phyloP scores from a whole-genome alignment of 2,329 filamentous ascomycete genomes.

The Aspergillus cejpii region DNA sequence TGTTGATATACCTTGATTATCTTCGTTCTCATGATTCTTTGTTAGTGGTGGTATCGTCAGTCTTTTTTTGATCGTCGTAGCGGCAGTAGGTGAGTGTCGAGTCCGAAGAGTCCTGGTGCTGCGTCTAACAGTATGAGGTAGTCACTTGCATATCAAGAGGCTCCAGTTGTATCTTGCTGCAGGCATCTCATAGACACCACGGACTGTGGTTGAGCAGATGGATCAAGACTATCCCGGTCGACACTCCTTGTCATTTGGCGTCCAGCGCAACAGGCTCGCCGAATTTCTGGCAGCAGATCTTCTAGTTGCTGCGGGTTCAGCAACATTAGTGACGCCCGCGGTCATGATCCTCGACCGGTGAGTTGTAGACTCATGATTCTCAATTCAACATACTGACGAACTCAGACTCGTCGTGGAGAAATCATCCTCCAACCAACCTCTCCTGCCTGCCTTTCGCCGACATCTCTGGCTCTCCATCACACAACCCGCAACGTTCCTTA shows the following conservation, averaged over 20 bases:
- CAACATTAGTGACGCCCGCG: conserved; percentile 66
- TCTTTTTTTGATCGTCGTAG: no score
- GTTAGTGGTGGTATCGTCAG: no score
- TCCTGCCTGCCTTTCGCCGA: conserved; percentile 28
- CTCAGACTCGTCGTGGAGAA: conserved; percentile 40
- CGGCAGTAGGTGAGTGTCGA: no score
- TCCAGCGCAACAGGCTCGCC: conserved; percentile 31
- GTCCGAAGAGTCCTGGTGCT: no score
- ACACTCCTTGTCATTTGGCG: conserved; percentile 19
- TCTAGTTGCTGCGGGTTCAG: conserved; percentile 61
- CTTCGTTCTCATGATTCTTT: no score
- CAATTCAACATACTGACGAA: conserved; percentile 8
- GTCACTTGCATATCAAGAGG: no score
- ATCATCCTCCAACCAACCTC: conserved; percentile 31
- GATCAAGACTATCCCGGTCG: conserved; percentile 22
- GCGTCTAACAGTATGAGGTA: no score
- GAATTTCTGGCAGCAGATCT: conserved; percentile 56
- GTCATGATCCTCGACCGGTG: conserved; percentile 80
- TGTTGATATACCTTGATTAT: conserved; percentile 1
- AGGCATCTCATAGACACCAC: no score
- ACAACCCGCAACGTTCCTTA: conserved; percentile 35
- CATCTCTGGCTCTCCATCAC: conserved; percentile 33
- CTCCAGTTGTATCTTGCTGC: no score
- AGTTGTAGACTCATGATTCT: conserved; percentile 11
- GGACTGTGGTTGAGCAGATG: conserved; percentile 20